A percentile compares a stretch with the other conserved stretches of the same genome.
phyloP scores from a whole-genome alignment of 768 basidiomycete species.

The Lactarius hengduanensis region DNA sequence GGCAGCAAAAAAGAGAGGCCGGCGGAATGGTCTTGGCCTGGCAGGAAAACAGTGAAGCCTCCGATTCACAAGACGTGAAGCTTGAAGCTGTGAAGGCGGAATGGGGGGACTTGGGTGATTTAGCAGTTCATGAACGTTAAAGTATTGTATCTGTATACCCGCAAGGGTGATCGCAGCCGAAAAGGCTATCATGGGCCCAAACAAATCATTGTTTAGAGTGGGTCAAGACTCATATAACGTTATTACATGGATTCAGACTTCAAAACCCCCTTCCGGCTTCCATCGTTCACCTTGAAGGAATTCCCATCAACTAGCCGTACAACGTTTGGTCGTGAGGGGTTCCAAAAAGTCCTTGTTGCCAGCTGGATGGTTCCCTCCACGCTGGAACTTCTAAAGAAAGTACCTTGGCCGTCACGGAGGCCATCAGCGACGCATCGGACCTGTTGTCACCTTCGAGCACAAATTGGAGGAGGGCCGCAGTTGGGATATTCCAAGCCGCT shows the following conservation, averaged over 20 bases:
- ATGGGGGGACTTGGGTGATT: not conserved
- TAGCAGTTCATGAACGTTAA: not conserved
- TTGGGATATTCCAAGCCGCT: constrained; percentile 49
- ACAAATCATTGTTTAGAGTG: not conserved
- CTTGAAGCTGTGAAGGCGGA: not conserved
- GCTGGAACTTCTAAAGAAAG: constrained; percentile 40
- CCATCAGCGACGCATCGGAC: constrained; percentile 63
- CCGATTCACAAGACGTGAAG: not conserved
- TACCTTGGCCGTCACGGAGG: constrained; percentile 51
- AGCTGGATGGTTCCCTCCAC: constrained; percentile 68
- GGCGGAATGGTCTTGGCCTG: constrained; percentile 53
- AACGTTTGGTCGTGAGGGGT: constrained; percentile 69
- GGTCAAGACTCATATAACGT: not conserved
- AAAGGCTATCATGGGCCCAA: not conserved
- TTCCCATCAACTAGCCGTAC: constrained; percentile 49
- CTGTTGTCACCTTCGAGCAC: constrained; percentile 83
- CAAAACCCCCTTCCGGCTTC: not conserved
- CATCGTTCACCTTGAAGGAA: not conserved
- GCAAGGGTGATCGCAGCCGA: not conserved
- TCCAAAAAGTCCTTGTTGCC: constrained; percentile 64
- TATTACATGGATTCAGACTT: not conserved
- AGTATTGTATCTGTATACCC: not conserved
- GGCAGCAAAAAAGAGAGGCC: constrained; percentile 65
- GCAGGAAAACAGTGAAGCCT: constrained; percentile 55
- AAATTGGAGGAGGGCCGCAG: constrained; percentile 65